phyloP scores from a whole-genome alignment of 2,329 filamentous ascomycete genomes.

The Setomelanomma holmii region DNA sequence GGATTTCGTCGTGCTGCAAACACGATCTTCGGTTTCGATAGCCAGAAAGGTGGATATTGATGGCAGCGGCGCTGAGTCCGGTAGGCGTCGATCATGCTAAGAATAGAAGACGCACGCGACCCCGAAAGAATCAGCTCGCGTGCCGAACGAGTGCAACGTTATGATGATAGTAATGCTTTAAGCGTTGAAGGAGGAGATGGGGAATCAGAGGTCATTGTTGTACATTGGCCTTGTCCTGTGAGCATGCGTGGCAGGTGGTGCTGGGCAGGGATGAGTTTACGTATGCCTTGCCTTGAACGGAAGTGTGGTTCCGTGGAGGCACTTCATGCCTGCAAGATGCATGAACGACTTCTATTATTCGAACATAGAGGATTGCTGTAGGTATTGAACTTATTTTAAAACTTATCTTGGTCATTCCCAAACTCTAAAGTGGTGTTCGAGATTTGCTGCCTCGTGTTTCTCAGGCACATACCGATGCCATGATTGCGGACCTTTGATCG shows the following conservation, averaged over 20 bases:
- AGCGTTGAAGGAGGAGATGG: background rate
- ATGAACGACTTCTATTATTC: background rate
- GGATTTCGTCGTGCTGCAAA: no score
- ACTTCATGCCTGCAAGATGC: background rate
- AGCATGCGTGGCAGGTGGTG: background rate
- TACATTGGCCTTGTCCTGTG: background rate
- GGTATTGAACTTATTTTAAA: no score
- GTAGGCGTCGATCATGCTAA: background rate
- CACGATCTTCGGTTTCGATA: no score
- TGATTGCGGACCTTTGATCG: background rate
- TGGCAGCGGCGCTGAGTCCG: no score
- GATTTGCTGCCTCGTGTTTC: slow-evolving; percentile 1
- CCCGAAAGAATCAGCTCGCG: no score
- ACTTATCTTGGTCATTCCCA: no score
- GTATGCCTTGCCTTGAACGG: background rate
- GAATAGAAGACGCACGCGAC: background rate
- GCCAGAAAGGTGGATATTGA: no score
- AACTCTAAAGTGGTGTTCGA: background rate
- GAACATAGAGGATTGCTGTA: no score
- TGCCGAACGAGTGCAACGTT: no score
- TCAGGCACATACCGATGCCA: background rate
- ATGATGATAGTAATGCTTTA: no score
- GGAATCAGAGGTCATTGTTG: background rate
- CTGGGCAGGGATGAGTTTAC: background rate
- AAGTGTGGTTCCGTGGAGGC: background rate